Evolutionary conservation across 805 yeast species (phyloP).

Genomic region (Lipomyces anomalus): DNA sequence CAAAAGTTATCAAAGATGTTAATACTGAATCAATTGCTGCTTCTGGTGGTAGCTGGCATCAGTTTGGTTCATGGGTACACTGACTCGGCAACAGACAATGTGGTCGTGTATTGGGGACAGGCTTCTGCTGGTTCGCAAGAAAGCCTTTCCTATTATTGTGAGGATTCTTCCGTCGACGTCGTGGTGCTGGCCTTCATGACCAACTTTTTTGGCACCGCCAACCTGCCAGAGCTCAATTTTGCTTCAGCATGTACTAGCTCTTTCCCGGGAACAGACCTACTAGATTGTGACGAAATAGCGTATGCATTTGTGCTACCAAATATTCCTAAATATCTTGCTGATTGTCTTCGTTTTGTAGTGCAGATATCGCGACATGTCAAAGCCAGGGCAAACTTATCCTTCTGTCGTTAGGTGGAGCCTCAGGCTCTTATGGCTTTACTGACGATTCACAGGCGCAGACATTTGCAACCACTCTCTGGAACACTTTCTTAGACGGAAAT

Average conservation of each 20-base stretch:
- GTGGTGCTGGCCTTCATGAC: constrained; percentile 62
- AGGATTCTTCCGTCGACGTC: constrained; percentile 56
- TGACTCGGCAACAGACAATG: constrained; percentile 43
- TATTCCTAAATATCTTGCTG: not conserved
- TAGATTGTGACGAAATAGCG: constrained; percentile 44
- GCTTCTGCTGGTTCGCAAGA: constrained; percentile 55
- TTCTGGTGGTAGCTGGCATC: not conserved
- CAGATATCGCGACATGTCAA: constrained; percentile 71
- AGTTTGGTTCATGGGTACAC: constrained; percentile 30
- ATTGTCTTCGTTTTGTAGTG: constrained; percentile 8
- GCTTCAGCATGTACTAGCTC: constrained; percentile 44
- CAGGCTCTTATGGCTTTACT: constrained; percentile 48
- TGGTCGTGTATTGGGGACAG: constrained; percentile 86
- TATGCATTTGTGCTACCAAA: constrained; percentile 1
- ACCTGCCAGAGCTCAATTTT: constrained; percentile 45
- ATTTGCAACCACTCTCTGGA: constrained; percentile 43
- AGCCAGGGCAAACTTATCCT: constrained; percentile 62
- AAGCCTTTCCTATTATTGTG: constrained; percentile 52
- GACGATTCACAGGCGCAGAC: constrained; percentile 43
- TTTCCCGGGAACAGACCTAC: constrained; percentile 35
- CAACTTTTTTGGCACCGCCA: constrained; percentile 44
- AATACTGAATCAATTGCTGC: no score
- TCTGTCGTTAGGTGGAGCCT: constrained; percentile 56
- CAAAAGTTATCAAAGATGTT: no score
- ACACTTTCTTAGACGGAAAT: constrained; percentile 44